phyloP scores from a whole-genome alignment of 768 basidiomycete species.

The Amanita muscaria region DNA sequence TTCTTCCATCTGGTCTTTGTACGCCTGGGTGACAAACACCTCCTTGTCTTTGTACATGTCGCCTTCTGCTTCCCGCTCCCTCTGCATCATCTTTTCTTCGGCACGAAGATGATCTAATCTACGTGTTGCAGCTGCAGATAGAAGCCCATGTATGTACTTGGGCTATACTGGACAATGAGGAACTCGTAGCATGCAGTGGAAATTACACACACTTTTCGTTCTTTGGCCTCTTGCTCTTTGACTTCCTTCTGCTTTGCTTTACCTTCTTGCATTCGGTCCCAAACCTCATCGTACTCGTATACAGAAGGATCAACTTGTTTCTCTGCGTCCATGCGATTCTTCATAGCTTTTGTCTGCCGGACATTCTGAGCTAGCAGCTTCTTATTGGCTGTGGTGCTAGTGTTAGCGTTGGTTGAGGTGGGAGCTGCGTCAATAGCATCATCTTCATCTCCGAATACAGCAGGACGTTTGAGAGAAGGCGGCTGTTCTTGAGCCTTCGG shows the following conservation, averaged over 20 bases:
- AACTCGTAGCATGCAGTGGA: background rate
- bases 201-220: constrained; percentile 57
- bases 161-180: constrained; percentile 42
- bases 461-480: constrained; percentile 45
- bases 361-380: constrained; percentile 50
- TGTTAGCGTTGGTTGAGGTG: constrained; percentile 27
- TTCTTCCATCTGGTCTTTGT: constrained; percentile 94
- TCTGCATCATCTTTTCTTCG: constrained; percentile 96
- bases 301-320: constrained; percentile 72
- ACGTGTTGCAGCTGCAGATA: constrained; percentile 78
- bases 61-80: constrained; percentile 87
- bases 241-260: constrained; percentile 64
- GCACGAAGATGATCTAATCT: constrained; percentile 84
- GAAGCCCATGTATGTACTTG: constrained; percentile 81
- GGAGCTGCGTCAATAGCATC: constrained; percentile 41
- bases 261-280: constrained; percentile 89
- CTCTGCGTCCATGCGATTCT: constrained; percentile 73
- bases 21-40: constrained; percentile 94
- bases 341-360: constrained; percentile 52
- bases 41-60: constrained; percentile 94
- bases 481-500: constrained; percentile 40
- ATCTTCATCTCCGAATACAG: constrained; percentile 64
- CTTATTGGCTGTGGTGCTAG: constrained; percentile 41
- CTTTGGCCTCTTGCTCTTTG: constrained; percentile 68
- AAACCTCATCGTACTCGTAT: constrained; percentile 94